Evolutionary conservation across 208 protist genomes (phyloP).

Genomic region (Leishmania amazonensis): DNA sequence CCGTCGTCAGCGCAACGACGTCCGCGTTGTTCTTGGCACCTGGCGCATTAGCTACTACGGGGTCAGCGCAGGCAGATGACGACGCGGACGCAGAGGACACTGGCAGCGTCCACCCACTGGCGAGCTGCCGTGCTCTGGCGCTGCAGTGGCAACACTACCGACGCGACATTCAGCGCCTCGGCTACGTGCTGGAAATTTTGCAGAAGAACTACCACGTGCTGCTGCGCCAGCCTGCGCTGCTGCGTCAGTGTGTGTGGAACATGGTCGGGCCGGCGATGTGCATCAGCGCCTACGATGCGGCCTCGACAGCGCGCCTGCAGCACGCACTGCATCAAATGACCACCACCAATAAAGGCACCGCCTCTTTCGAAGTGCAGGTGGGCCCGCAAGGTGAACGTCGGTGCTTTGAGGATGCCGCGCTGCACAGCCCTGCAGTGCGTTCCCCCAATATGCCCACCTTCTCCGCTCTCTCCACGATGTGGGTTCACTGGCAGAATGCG

Average conservation of each 20-base stretch:
- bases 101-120: neutral
- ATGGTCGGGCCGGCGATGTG: constrained; percentile 19
- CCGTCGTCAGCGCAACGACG: constrained; percentile 16
- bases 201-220: constrained; percentile 67
- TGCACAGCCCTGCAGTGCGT: neutral
- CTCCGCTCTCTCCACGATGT: constrained; percentile 21
- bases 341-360: neutral
- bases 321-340: neutral
- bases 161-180: constrained; percentile 27
- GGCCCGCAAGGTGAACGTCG: neutral
- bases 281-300: constrained; percentile 44
- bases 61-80: neutral
- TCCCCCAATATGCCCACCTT: neutral
- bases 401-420: neutral
- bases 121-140: constrained; percentile 1
- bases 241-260: constrained; percentile 78
- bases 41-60: neutral
- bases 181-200: constrained; percentile 56
- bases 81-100: neutral
- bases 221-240: constrained; percentile 43
- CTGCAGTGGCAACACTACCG: constrained; percentile 30
- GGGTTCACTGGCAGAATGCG: constrained; percentile 74
- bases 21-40: neutral
- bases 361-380: neutral
- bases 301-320: constrained; percentile 15